These are phyloP conservation scores for Pyracantha coccinea DNA, from an alignment of 331 rosid species.

Conservation along the genomic window DNA sequence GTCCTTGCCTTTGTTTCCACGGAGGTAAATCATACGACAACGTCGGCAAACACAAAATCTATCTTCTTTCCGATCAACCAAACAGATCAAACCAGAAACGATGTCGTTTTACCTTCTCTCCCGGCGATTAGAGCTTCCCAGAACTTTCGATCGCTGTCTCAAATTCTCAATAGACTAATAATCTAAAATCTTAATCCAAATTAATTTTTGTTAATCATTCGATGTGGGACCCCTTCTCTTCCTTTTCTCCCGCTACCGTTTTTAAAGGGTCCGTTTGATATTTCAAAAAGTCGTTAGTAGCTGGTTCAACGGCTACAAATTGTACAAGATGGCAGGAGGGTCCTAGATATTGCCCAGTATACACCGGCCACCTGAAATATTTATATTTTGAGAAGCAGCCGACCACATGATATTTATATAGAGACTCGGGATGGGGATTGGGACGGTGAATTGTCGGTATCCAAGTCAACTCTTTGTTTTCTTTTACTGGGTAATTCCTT, in stretches of 20 bases:
- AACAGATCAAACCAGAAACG: background rate
- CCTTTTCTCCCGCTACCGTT: background rate
- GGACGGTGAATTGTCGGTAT: too few relatives aligned
- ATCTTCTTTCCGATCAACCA: background rate
- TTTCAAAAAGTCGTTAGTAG: conserved; percentile 21
- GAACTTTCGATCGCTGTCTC: background rate
- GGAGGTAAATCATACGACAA: background rate
- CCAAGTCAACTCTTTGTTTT: background rate
- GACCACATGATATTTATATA: background rate
- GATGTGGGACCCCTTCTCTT: background rate
- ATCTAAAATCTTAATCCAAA: background rate
- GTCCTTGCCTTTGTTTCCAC: background rate
- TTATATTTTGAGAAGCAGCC: too few relatives aligned
- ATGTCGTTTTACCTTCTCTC: background rate
- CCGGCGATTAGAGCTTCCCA: background rate
- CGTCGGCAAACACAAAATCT: background rate
- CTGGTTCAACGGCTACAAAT: conserved; percentile 23
- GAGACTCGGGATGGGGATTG: background rate
- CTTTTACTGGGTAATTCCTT: background rate
- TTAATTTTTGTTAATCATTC: background rate
- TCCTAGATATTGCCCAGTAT: background rate
- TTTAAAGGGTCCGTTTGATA: background rate
- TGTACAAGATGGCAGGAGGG: background rate
- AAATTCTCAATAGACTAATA: background rate
- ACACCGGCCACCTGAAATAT: background rate